Conservation (phyloP, 805 yeast genomes). For the Wickerhamiella slavikovae region DNA sequence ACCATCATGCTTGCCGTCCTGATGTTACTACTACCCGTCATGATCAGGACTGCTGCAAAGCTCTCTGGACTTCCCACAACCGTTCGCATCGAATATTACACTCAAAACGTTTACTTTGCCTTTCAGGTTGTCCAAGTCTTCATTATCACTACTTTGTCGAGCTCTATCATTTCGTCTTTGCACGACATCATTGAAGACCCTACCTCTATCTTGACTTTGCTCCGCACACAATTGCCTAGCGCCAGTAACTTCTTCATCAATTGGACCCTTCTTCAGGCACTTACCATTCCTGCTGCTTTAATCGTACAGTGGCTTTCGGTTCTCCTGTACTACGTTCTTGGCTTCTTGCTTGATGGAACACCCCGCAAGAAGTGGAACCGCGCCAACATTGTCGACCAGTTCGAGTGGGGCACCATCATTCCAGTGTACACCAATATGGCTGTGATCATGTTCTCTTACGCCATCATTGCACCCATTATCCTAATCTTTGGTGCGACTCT, state of each 20-base stretch:
- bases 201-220: constrained; percentile 29
- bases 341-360: constrained; percentile 55
- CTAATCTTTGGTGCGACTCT: constrained; percentile 52
- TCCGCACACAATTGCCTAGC: constrained; percentile 64
- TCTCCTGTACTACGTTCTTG: constrained; percentile 48
- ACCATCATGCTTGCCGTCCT: constrained; percentile 58
- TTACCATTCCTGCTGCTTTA: constrained; percentile 55
- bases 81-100: constrained; percentile 57
- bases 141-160: constrained; percentile 61
- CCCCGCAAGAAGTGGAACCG: constrained; percentile 88
- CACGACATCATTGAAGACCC: constrained; percentile 60
- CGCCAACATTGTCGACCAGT: constrained; percentile 37
- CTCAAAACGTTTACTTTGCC: constrained; percentile 76
- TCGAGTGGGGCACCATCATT: constrained; percentile 66
- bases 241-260: constrained; percentile 80
- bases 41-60: constrained; percentile 59
- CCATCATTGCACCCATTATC: constrained; percentile 74
- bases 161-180: constrained; percentile 62
- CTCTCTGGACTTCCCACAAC: constrained; percentile 49
- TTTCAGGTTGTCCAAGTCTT: constrained; percentile 85
- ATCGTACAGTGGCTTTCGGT: constrained; percentile 58
- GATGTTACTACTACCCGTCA: constrained; percentile 73
- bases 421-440: constrained; percentile 60
- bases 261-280: constrained; percentile 64
- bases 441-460: constrained; percentile 51